phyloP scores from a whole-genome alignment of 202 grass and related monocot species.

The Dendrocalamus latiflorus region DNA sequence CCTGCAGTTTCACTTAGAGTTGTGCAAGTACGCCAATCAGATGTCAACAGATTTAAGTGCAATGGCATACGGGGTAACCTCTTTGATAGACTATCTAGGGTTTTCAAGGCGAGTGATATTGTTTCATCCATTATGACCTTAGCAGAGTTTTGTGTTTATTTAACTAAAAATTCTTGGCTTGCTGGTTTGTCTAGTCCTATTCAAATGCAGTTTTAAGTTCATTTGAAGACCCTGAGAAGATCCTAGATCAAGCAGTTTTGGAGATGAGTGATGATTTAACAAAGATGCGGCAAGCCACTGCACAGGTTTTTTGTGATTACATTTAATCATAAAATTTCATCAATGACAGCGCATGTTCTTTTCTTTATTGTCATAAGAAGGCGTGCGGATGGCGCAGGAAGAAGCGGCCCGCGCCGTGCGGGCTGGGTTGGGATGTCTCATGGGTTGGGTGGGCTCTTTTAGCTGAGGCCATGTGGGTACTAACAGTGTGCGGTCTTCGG shows the following conservation, averaged over 20 bases:
- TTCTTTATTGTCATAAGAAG: not conserved
- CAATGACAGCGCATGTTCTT: not conserved
- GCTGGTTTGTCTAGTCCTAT: constrained; percentile 76
- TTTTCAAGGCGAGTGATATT: constrained; percentile 49
- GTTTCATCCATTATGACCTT: not conserved
- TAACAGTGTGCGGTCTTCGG: too few relatives aligned
- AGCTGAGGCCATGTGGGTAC: too few relatives aligned
- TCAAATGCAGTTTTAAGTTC: constrained; percentile 81
- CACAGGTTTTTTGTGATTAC: constrained; percentile 57
- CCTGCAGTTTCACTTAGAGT: constrained; percentile 48
- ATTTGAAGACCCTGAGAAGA: constrained; percentile 99
- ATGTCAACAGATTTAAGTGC: constrained; percentile 59
- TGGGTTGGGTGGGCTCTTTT: too few relatives aligned
- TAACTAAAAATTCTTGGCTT: constrained; percentile 10
- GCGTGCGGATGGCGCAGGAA: too few relatives aligned
- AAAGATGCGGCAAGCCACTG: constrained; percentile 98
- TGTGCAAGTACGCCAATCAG: constrained; percentile 35
- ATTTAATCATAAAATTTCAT: not conserved
- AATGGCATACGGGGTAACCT: constrained; percentile 59
- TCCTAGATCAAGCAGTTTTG: constrained; percentile 90
- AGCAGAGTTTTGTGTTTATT: constrained; percentile 1
- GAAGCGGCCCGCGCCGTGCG: too few relatives aligned
- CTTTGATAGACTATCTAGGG: constrained; percentile 64
- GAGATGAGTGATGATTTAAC: constrained; percentile 98
- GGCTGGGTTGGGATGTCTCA: too few relatives aligned